Evolutionary conservation across 495 filamentous ascomycete species (phyloP).

Genomic region (Penicillium cosmopolitanum): DNA sequence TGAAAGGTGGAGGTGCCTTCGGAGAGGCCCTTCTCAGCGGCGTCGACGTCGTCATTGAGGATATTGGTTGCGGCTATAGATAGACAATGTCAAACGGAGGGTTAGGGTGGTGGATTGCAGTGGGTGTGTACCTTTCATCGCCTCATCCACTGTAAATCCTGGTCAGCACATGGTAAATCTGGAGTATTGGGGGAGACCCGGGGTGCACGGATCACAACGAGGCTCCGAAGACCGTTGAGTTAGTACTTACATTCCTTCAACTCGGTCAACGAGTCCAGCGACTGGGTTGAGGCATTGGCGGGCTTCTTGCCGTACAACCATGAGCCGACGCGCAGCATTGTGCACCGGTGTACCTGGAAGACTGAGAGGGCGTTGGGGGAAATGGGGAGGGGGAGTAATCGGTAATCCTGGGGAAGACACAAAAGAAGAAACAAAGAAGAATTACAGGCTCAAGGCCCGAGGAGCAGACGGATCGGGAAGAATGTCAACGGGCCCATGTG

Average conservation of each 20-base stretch:
- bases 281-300: conserved; percentile 55
- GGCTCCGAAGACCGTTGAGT: background rate
- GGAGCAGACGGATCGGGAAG: conserved; percentile 33
- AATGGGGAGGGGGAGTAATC: background rate
- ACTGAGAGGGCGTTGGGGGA: no score
- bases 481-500: conserved; percentile 36
- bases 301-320: conserved; percentile 62
- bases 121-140: conserved; percentile 56
- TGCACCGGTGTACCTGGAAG: conserved; percentile 5
- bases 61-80: conserved; percentile 63
- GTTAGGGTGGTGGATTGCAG: background rate
- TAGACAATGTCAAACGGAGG: background rate
- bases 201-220: conserved; percentile 2
- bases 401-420: background rate
- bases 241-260: conserved; percentile 58
- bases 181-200: background rate
- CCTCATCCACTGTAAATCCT: conserved; percentile 58
- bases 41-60: conserved; percentile 92
- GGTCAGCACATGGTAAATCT: conserved; percentile 24
- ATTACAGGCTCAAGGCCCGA: conserved; percentile 16
- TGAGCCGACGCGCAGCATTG: conserved; percentile 53
- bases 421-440: conserved; percentile 8
- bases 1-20: conserved; percentile 88
- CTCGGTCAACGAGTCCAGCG: conserved; percentile 61
- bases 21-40: conserved; percentile 74